These are phyloP conservation scores for Phoenix roebelenii DNA, from an alignment of 176 grass and related monocot genomes.

Conservation along the genomic window DNA sequence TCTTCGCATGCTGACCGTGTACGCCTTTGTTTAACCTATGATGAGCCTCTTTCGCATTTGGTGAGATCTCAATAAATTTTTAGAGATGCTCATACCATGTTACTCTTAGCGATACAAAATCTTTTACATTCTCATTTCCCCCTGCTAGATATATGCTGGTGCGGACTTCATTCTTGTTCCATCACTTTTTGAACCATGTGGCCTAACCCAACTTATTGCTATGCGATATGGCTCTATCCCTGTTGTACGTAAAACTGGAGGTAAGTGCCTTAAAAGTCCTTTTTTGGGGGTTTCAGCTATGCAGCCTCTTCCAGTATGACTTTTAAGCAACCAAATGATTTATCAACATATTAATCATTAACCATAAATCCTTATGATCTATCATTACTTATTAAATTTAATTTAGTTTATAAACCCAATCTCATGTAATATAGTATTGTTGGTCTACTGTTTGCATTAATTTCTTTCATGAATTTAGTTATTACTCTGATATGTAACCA, in stretches of 20 bases:
- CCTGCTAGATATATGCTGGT: slow-evolving; percentile 86
- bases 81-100: background rate
- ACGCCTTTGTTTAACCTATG: slow-evolving; percentile 78
- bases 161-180: slow-evolving; percentile 96
- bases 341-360: too few relatives aligned
- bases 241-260: slow-evolving; percentile 89
- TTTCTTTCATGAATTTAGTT: too few relatives aligned
- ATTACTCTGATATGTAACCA: too few relatives aligned
- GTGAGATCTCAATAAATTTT: slow-evolving; percentile 27
- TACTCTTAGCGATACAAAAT: too few relatives aligned
- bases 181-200: slow-evolving; percentile 90
- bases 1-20: slow-evolving; percentile 48
- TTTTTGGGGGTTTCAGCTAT: background rate
- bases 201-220: slow-evolving; percentile 87
- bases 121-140: slow-evolving; percentile 4
- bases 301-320: too few relatives aligned
- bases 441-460: too few relatives aligned
- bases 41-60: slow-evolving; percentile 87
- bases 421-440: too few relatives aligned
- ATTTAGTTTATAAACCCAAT: too few relatives aligned
- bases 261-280: slow-evolving; percentile 28
- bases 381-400: too few relatives aligned
- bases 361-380: too few relatives aligned
- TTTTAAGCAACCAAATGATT: too few relatives aligned
- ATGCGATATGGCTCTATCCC: slow-evolving; percentile 97